Evolutionary conservation across 1,139 yeast species (phyloP).

Genomic region (Nakaseomyces glabratus): DNA sequence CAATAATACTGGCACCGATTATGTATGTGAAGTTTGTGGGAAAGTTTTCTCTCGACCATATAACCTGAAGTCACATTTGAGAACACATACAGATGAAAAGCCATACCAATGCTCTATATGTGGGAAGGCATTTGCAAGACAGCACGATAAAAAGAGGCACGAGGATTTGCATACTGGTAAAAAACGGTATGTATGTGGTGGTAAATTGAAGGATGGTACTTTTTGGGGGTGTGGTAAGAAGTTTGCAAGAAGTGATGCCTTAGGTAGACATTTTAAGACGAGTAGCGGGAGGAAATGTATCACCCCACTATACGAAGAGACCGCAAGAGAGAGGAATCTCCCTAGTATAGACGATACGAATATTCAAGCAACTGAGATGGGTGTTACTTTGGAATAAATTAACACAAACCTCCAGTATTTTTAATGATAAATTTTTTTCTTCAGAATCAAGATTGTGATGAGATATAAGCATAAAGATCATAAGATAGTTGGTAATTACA

Average conservation of each 20-base stretch:
- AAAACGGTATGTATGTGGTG: conserved; percentile 78
- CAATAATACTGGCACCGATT: conserved; percentile 62
- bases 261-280: conserved; percentile 87
- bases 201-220: conserved; percentile 45
- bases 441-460: no score
- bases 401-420: background rate
- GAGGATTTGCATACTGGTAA: conserved; percentile 90
- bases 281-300: conserved; percentile 88
- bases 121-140: conserved; percentile 92
- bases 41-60: conserved; percentile 87
- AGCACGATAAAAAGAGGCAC: conserved; percentile 89
- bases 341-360: conserved; percentile 3
- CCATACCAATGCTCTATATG: conserved; percentile 83
- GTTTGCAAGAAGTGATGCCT: conserved; percentile 93
- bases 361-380: conserved; percentile 4
- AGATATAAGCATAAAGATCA: no score
- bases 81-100: conserved; percentile 91
- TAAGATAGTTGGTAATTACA: no score
- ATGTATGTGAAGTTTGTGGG: conserved; percentile 77
- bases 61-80: conserved; percentile 78
- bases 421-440: background rate
- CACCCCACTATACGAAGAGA: conserved; percentile 63
- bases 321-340: conserved; percentile 33
- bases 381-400: conserved; percentile 3
- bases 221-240: conserved; percentile 89